These are phyloP conservation scores for Penicillium oxalicum DNA, from an alignment of 2,329 filamentous ascomycete genomes.

Conservation along the genomic window DNA sequence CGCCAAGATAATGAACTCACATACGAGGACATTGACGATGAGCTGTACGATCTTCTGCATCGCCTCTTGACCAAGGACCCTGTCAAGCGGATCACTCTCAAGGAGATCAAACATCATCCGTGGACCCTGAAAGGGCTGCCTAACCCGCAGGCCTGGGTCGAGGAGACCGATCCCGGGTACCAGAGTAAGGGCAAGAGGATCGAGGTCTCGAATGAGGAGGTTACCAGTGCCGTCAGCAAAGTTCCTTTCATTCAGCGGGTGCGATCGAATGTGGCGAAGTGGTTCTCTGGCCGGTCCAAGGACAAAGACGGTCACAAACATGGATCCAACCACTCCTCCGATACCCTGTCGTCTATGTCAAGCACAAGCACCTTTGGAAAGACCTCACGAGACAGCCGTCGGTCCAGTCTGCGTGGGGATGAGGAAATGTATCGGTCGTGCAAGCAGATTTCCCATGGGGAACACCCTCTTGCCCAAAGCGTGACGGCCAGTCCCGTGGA, in stretches of 20 bases:
- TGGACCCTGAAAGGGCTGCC: slow-evolving; percentile 79
- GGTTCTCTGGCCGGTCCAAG: slow-evolving; percentile 42
- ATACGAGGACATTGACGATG: slow-evolving; percentile 80
- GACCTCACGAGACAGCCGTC: slow-evolving; percentile 45
- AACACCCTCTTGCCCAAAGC: slow-evolving; percentile 71
- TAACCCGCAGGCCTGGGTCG: slow-evolving; percentile 76
- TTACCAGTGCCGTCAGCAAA: slow-evolving; percentile 83
- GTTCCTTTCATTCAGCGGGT: slow-evolving; percentile 82
- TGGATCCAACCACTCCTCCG: slow-evolving; percentile 50
- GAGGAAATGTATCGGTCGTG: slow-evolving; percentile 50
- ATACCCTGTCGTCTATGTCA: slow-evolving; percentile 50
- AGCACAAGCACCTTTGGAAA: slow-evolving; percentile 52
- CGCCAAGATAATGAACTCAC: slow-evolving; percentile 70
- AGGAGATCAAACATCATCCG: slow-evolving; percentile 87
- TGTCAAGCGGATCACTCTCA: slow-evolving; percentile 76
- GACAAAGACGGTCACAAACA: slow-evolving; percentile 43
- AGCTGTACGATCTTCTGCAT: slow-evolving; percentile 69
- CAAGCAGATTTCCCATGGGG: slow-evolving; percentile 48
- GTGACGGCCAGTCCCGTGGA: slow-evolving; percentile 62
- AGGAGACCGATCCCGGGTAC: slow-evolving; percentile 80
- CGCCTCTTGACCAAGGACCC: slow-evolving; percentile 86
- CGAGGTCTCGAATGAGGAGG: slow-evolving; percentile 83
- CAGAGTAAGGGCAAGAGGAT: slow-evolving; percentile 77
- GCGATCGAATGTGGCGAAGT: slow-evolving; percentile 68
- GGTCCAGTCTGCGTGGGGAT: slow-evolving; percentile 54